Evolutionary conservation across 345 rosid species (phyloP).

Genomic region (Triadica sebifera): DNA sequence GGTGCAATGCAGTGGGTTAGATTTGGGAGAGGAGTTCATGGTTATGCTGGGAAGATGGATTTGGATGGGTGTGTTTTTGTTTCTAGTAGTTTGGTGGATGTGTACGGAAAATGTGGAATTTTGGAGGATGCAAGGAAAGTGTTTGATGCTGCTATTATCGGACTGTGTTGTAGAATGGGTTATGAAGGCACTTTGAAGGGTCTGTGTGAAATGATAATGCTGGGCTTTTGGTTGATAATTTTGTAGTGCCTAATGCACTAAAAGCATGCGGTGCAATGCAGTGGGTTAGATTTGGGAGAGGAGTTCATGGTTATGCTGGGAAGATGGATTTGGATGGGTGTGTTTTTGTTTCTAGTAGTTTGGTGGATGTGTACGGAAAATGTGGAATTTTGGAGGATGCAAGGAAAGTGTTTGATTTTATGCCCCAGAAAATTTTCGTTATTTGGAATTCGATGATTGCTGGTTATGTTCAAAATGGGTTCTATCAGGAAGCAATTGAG

Average conservation of each 20-base stretch:
- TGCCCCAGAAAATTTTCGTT: constrained; percentile 47
- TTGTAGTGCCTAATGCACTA: constrained; percentile 63
- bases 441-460: constrained; percentile 68
- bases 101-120: constrained; percentile 65
- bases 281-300: constrained; percentile 58
- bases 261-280: constrained; percentile 69
- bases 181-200: constrained; percentile 51
- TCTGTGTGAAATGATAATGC: constrained; percentile 51
- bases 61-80: constrained; percentile 60
- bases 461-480: constrained; percentile 57
- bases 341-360: constrained; percentile 71
- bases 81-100: constrained; percentile 60
- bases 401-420: constrained; percentile 53
- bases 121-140: constrained; percentile 57
- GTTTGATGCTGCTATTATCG: constrained; percentile 65
- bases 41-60: constrained; percentile 55
- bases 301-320: constrained; percentile 59
- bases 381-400: constrained; percentile 61
- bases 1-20: constrained; percentile 52
- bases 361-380: constrained; percentile 65
- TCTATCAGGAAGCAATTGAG: constrained; percentile 51
- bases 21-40: constrained; percentile 69
- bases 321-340: constrained; percentile 54
- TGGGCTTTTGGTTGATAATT: constrained; percentile 63
- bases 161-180: constrained; percentile 60